Base-by-base conservation (phyloP, 2,329 filamentous ascomycete genomes). In the Penicillium sp. region DNA sequence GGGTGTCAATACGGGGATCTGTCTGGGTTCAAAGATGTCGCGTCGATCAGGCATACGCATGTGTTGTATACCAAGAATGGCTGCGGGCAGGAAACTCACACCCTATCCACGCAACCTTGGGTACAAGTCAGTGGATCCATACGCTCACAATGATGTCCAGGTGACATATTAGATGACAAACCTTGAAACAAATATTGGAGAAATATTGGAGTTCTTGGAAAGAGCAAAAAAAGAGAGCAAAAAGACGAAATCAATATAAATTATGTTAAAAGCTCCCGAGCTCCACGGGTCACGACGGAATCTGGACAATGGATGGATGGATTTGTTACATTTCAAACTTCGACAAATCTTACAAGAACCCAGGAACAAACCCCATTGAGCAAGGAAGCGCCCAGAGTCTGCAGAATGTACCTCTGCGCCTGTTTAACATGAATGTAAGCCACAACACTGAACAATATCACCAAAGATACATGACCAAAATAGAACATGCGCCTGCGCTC, bases 341-440 rank as follows among this genome's bases (percentile, higher is more conserved):
- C 22, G 2, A 11, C 31, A 49, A 21, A 22, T 22, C 10, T 11
- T n/a, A 29, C 11, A 14, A 31, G 43, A 49, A 49, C 49, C 55
- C 58, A 64, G 45, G 66, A 69, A 54, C 67, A 69, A 32, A 57
- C 57, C 24, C 73, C 63, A 58, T 83, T 80, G 2, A 81, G 31
- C 4, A 71, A 59, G 59, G 78, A 81, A 39, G 82, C 70, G 3
- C 66, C 68, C 13, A 81, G 66, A 2, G 79, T 73, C 66, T 86
- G 77, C 45, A 78, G 72, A 24, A 86, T 73, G 67, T 82, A 87
- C 13, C 72, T 66, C 46, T 79, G 77, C 34, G 84, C 79, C 58
- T 85, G 81, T 2, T 71, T 66, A 27, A 86, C 83, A 70, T 86
- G 84, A 24, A 77, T 78, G 65, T 77, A 86, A 14, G 83, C 72